Conservation (phyloP, 176 grass and related monocot genomes). For the Juncus inflexus region DNA sequence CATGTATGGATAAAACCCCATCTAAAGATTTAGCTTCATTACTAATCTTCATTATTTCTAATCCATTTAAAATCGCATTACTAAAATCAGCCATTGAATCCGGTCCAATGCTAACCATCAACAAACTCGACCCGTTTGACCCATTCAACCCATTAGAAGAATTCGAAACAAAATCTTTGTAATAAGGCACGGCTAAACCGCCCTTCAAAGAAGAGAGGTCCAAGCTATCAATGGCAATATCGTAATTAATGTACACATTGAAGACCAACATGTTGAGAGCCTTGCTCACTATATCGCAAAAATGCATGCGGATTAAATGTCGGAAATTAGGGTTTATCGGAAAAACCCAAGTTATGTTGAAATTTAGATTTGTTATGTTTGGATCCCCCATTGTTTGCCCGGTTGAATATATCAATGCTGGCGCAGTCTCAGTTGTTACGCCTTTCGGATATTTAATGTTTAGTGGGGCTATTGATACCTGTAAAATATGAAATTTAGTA, state of each 20-base stretch:
- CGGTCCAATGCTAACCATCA: slow-evolving; percentile 67
- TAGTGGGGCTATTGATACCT: slow-evolving; percentile 9
- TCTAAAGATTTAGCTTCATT: slow-evolving; percentile 47
- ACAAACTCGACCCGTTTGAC: slow-evolving; percentile 39
- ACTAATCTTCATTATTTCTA: slow-evolving; percentile 97
- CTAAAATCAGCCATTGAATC: slow-evolving; percentile 30
- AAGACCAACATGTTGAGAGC: slow-evolving; percentile 49
- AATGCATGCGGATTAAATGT: slow-evolving; percentile 82
- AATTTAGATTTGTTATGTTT: slow-evolving; percentile 28
- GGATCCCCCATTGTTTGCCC: slow-evolving; percentile 47
- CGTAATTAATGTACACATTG: slow-evolving; percentile 66
- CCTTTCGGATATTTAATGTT: slow-evolving; percentile 49
- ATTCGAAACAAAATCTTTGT: slow-evolving; percentile 62
- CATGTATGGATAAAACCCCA: slow-evolving; percentile 18
- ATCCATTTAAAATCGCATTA: slow-evolving; percentile 82
- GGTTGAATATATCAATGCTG: slow-evolving; percentile 66
- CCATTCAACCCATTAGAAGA: slow-evolving; percentile 38
- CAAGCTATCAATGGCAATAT: slow-evolving; percentile 41
- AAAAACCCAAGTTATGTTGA: slow-evolving; percentile 95
- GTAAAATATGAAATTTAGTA: slow-evolving; percentile 20
- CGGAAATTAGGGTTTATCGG: slow-evolving; percentile 38
- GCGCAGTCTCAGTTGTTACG: slow-evolving; percentile 44
- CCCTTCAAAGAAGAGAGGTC: slow-evolving; percentile 53
- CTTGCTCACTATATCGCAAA: slow-evolving; percentile 91
- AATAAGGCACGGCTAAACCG: slow-evolving; percentile 54